Base-by-base conservation (phyloP, 495 filamentous ascomycete genomes). In the Penicillium steckii region DNA sequence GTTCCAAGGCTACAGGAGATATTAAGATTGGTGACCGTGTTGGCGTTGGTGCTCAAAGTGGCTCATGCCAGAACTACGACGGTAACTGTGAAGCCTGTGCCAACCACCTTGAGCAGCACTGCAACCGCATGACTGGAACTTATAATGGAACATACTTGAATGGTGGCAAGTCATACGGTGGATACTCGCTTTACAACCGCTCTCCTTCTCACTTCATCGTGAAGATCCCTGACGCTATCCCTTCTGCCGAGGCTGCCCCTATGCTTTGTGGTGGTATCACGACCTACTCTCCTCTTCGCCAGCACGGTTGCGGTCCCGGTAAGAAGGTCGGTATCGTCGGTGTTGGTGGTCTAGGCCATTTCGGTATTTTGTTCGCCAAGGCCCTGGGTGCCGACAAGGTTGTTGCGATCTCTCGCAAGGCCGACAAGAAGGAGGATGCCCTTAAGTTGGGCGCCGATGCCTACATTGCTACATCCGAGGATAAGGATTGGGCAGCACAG, bases 191-290 rank as follows among this genome's bases (percentile, higher is more conserved):
- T 49, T 91, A 93, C 65, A 78, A 84, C 62, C 87, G 91, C 29
- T 73, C 75, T 0, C 87, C 88, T 8, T 76, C 79, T 3, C 81
- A 88, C 60, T 96, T 92, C 59, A 87, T 84, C 19, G 61, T 94
- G 69, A 86, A 86, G 62, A 95, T 95, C 59, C 91, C 92, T 9
- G 86, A 88, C 29, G 65, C 58, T 1, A 67, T 87, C 19, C 45
- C 74, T 17, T 77, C 70, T 8, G 78, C 74, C 12, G 67, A 80
- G n/a, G 90, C 88, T 0, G 90, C 91, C 0, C 89, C 90, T 1
- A 90, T 96, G 88, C 68, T 95, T 18, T 96, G 91, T 57, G 91
- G 81, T 52, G 91, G 92, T 47, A 77, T 91, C 19, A 95, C 91
- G 0, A 78, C 88, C 10, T 96, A 85, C 68, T 74, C 78, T 3